Evolutionary conservation across 2,329 filamentous ascomycete genomes (phyloP).

Genomic region (Fusarium sp.): DNA sequence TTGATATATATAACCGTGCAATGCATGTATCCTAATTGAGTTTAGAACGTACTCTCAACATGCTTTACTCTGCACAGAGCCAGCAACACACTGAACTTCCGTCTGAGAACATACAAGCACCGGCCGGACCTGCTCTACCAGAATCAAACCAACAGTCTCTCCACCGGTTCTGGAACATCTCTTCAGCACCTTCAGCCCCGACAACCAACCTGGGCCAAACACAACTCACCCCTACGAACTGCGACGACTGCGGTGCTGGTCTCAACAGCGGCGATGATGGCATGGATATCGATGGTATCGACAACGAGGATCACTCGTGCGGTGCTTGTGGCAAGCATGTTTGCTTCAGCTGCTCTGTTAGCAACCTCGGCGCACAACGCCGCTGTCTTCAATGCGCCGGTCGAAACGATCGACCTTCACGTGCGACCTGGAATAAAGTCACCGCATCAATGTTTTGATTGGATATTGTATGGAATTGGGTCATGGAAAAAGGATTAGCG

Average conservation of each 20-base stretch:
- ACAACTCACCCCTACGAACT: conserved; percentile 46
- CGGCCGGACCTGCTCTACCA: conserved; percentile 1
- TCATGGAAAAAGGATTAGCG: background rate
- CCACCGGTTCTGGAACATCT: conserved; percentile 69
- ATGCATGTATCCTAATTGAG: conserved; percentile 15
- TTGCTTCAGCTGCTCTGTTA: conserved; percentile 67
- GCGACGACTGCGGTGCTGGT: conserved; percentile 61
- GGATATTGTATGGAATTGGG: background rate
- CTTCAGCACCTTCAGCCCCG: conserved; percentile 45
- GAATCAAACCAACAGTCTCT: conserved; percentile 57
- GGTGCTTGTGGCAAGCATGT: conserved; percentile 62
- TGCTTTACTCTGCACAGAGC: conserved; percentile 66
- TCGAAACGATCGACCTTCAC: conserved; percentile 37
- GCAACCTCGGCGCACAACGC: conserved; percentile 62
- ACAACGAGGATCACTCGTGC: conserved; percentile 49
- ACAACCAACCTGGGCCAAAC: conserved; percentile 30
- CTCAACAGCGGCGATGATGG: conserved; percentile 39
- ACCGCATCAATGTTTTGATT: conserved; percentile 36
- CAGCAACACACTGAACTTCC: conserved; percentile 16
- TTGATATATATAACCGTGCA: background rate
- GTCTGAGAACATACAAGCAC: conserved; percentile 12
- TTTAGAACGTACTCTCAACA: conserved; percentile 63
- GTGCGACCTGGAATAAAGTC: conserved; percentile 28
- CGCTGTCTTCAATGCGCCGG: conserved; percentile 63
- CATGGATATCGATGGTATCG: conserved; percentile 51